A percentile compares a stretch with the other conserved stretches of the same genome.
Conservation (phyloP, 495 filamentous ascomycete species). For the Penicillium cosmopolitanum region DNA sequence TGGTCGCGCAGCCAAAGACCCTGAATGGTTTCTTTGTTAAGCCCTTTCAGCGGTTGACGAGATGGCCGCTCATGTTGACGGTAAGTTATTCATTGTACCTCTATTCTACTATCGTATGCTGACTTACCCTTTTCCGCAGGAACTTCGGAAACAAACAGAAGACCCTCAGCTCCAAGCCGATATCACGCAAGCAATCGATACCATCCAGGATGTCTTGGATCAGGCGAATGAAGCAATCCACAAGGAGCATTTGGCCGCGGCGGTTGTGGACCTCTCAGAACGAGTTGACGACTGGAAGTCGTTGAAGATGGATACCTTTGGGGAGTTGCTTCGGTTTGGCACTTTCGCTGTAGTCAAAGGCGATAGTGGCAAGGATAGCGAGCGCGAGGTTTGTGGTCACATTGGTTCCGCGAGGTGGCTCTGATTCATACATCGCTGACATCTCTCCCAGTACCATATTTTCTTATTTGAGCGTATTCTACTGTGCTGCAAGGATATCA, state of each 20-base stretch:
- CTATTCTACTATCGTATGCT: not conserved
- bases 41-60: conserved; percentile 91
- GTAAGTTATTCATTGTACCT: conserved; percentile 49
- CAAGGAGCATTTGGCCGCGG: conserved; percentile 77
- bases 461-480: conserved; percentile 96
- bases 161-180: conserved; percentile 70
- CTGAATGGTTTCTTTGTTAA: conserved; percentile 92
- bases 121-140: conserved; percentile 49
- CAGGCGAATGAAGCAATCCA: conserved; percentile 89
- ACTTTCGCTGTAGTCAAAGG: conserved; percentile 92
- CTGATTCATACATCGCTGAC: conserved; percentile 5
- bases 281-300: conserved; percentile 99
- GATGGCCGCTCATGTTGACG: conserved; percentile 89
- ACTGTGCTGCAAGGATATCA: conserved; percentile 95
- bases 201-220: conserved; percentile 74
- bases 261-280: conserved; percentile 74
- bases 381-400: conserved; percentile 68
- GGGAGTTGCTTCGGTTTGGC: conserved; percentile 85
- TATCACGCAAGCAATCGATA: conserved; percentile 70
- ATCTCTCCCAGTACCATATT: conserved; percentile 78
- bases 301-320: conserved; percentile 86
- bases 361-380: conserved; percentile 72
- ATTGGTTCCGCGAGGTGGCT: not conserved
- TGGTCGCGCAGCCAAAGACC: conserved; percentile 61
- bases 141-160: conserved; percentile 80